phyloP scores from a whole-genome alignment of 1,139 yeast species.

The Taphrina pruni region DNA sequence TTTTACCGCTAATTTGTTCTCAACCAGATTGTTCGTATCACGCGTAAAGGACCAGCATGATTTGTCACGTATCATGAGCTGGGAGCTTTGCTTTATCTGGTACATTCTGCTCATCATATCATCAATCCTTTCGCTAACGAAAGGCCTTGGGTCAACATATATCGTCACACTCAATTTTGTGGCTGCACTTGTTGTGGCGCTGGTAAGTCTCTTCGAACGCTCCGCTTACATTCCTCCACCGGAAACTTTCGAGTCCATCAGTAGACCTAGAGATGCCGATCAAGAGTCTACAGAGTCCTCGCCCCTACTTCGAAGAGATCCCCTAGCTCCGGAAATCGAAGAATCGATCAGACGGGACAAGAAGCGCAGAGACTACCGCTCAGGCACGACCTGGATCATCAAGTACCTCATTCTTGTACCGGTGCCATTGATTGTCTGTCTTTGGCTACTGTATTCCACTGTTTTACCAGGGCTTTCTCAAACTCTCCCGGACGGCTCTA shows the following conservation, averaged over 20 bases:
- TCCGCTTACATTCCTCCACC: constrained; percentile 37
- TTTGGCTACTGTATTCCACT: constrained; percentile 44
- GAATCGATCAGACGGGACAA: constrained; percentile 19
- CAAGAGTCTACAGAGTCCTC: constrained; percentile 32
- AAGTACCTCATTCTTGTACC: constrained; percentile 38
- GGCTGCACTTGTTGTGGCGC: constrained; percentile 38
- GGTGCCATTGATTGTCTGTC: constrained; percentile 44
- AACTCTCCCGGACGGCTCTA: constrained; percentile 45
- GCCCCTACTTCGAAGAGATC: constrained; percentile 27
- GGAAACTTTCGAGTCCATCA: constrained; percentile 38
- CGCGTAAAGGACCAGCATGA: constrained; percentile 35
- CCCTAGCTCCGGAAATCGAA: constrained; percentile 33
- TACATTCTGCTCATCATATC: constrained; percentile 35
- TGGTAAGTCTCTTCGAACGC: constrained; percentile 38
- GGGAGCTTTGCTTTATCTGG: constrained; percentile 42
- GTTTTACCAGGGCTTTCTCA: constrained; percentile 46
- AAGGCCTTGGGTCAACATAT: constrained; percentile 38
- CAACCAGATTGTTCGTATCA: constrained; percentile 37
- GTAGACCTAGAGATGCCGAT: constrained; percentile 30
- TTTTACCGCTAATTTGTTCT: constrained; percentile 42
- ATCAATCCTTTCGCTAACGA: constrained; percentile 30
- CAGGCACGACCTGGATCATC: constrained; percentile 41
- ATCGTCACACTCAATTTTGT: constrained; percentile 38
- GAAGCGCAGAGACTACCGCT: constrained; percentile 36
- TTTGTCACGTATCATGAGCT: constrained; percentile 39